phyloP scores from a whole-genome alignment of 2,329 filamentous ascomycete genomes.

The Dryadomyces sulphureus region DNA sequence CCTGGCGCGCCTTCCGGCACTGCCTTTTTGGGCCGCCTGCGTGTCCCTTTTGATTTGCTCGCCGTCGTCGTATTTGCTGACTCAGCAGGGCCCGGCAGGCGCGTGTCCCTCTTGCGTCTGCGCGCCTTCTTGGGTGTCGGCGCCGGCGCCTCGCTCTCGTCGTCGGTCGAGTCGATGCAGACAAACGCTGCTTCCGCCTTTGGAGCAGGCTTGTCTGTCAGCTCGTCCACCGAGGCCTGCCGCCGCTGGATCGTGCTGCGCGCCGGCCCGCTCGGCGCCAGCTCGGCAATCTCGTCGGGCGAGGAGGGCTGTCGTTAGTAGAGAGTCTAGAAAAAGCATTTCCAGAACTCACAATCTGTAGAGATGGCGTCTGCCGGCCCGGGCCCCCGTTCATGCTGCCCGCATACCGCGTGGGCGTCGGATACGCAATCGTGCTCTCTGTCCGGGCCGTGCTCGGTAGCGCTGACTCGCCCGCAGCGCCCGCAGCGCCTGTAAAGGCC shows the following conservation, averaged over 20 bases:
- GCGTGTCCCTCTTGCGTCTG: neutral
- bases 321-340: neutral
- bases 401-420: slow-evolving; percentile 19
- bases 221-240: neutral
- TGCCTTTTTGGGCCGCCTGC: neutral
- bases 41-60: neutral
- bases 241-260: too few relatives aligned
- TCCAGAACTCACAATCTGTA: neutral
- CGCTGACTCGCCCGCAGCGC: neutral
- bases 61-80: neutral
- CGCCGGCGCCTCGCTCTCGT: neutral
- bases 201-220: neutral
- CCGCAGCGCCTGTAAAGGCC: slow-evolving; percentile 14
- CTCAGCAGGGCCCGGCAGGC: neutral
- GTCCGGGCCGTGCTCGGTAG: slow-evolving; percentile 18
- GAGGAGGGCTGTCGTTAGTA: slow-evolving; percentile 11
- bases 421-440: slow-evolving; percentile 17
- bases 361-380: neutral
- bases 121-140: neutral
- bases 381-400: slow-evolving; percentile 7
- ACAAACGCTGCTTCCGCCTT: neutral
- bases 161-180: neutral
- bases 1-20: neutral
- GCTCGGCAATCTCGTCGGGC: slow-evolving; percentile 13
- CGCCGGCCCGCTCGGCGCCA: neutral